Conservation (phyloP, 192 early-diverging fungal species). For the Coemansia sp. region DNA sequence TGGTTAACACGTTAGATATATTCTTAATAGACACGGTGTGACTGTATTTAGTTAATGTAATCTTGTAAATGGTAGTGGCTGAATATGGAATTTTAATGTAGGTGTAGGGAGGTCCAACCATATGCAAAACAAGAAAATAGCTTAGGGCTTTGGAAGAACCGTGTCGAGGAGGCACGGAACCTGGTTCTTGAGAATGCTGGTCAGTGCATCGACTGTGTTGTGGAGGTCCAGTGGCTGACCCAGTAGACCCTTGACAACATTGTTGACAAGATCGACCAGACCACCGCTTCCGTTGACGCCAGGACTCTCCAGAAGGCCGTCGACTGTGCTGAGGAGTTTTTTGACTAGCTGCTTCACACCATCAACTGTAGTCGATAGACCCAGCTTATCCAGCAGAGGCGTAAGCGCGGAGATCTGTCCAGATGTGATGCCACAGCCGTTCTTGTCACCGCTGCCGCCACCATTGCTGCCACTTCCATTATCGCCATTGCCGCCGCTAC, state of each 20-base stretch:
- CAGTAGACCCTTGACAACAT: slow-evolving; percentile 42
- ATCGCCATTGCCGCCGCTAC: neutral
- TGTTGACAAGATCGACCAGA: slow-evolving; percentile 36
- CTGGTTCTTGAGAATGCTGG: slow-evolving; percentile 41
- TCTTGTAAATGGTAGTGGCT: neutral
- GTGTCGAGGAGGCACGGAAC: slow-evolving; percentile 50
- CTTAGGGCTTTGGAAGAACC: slow-evolving; percentile 42
- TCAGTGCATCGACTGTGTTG: slow-evolving; percentile 38
- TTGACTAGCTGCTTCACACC: slow-evolving; percentile 50
- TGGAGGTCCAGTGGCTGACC: slow-evolving; percentile 34
- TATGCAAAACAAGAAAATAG: neutral
- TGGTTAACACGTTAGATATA: too few relatives aligned
- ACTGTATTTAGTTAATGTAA: neutral
- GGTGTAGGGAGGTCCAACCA: neutral
- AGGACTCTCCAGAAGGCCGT: slow-evolving; percentile 35
- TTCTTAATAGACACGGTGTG: too few relatives aligned
- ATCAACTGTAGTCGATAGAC: slow-evolving; percentile 41
- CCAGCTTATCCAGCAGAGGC: slow-evolving; percentile 48
- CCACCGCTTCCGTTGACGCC: slow-evolving; percentile 34
- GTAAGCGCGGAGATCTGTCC: slow-evolving; percentile 48
- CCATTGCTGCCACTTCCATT: neutral
- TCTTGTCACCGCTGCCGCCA: slow-evolving; percentile 10
- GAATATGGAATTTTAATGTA: neutral
- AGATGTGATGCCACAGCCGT: slow-evolving; percentile 41
- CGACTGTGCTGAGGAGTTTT: slow-evolving; percentile 27